Evolutionary conservation across 352 stramenopile species (phyloP).

Genomic region (Thalassiosira allenii): DNA sequence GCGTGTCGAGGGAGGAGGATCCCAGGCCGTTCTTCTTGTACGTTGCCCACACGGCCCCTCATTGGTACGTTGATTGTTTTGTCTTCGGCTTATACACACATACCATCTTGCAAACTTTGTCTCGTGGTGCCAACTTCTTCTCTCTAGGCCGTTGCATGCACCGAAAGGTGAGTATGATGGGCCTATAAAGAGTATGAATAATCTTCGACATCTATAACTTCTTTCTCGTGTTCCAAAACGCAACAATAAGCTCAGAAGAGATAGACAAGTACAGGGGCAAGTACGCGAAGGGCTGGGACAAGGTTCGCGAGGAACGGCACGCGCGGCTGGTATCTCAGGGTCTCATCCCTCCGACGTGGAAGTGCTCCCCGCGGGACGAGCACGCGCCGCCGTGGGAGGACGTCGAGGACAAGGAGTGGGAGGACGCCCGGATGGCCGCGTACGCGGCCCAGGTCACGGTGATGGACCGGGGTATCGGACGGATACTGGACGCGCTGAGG

Average conservation of each 20-base stretch:
- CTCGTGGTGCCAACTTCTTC: neutral
- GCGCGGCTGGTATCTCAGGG: conserved; percentile 38
- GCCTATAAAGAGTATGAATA: neutral
- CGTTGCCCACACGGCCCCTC: conserved; percentile 57
- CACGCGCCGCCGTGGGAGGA: conserved; percentile 48
- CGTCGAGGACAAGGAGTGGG: conserved; percentile 50
- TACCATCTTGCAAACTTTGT: no score
- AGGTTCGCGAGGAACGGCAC: conserved; percentile 42
- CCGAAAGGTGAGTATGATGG: conserved; percentile 43
- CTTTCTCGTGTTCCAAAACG: neutral
- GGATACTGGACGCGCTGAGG: conserved; percentile 43
- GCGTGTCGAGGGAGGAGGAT: conserved; percentile 10
- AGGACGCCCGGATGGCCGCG: conserved; percentile 56
- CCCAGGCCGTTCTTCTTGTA: conserved; percentile 63
- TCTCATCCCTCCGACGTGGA: conserved; percentile 49
- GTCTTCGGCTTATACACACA: no score
- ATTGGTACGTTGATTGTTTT: conserved; percentile 44
- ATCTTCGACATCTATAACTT: neutral
- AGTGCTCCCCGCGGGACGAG: conserved; percentile 58
- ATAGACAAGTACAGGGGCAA: conserved; percentile 58
- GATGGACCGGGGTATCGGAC: conserved; percentile 59
- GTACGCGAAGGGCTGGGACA: conserved; percentile 61
- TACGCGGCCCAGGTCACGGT: conserved; percentile 62
- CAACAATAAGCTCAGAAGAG: conserved; percentile 35
- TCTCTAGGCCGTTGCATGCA: conserved; percentile 55